Base-by-base conservation (phyloP, 192 early-diverging fungal genomes). In the Physocladia obscura region DNA sequence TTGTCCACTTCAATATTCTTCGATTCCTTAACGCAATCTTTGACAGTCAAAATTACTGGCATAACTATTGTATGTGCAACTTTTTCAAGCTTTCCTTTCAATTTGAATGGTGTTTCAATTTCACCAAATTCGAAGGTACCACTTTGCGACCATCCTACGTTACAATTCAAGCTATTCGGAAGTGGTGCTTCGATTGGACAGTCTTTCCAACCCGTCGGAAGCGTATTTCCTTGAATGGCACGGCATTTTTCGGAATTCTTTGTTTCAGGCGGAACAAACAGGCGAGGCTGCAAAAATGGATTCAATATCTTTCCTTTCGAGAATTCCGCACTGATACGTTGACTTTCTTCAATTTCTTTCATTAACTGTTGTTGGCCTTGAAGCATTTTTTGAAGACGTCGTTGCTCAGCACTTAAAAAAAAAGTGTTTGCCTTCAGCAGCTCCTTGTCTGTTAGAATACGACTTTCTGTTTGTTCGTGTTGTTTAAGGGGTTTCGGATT, bases 251-350 rank as follows among this genome's bases (percentile, higher is more conserved):
- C n/a, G n/a, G n/a, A n/a, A n/a, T n/a, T n/a, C n/a, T n/a, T n/a
- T n/a, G n/a, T n/a, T n/a, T n/a, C n/a, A n/a, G n/a, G n/a, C n/a
- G n/a, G n/a, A n/a, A n/a, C n/a, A n/a, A n/a, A n/a, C n/a, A n/a
- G n/a, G n/a, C n/a, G 31, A 4, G 31, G 31, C 56, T 68, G 32
- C 2, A 68, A 38, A 52, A 68, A 68, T 26, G 65, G 65, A 57
- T 68, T 68, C 40, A 52, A 17, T 24, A 32, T 40, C 35, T 68
- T 68, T 24, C 65, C 65, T 37, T 68, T 68, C 11, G 65, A 68
- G 29, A 68, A 68, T 21, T 55, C 65, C 4, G 51, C 54, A 34
- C 65, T 68, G 15, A 56, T 17, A 5, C 4, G 15, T 24, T 68
- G 50, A 4, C 51, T 13, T 27, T 55, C 65, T 52, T 68, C 49